Base-by-base conservation (phyloP, 2,329 filamentous ascomycete genomes). In the Colletotrichum sp. region DNA sequence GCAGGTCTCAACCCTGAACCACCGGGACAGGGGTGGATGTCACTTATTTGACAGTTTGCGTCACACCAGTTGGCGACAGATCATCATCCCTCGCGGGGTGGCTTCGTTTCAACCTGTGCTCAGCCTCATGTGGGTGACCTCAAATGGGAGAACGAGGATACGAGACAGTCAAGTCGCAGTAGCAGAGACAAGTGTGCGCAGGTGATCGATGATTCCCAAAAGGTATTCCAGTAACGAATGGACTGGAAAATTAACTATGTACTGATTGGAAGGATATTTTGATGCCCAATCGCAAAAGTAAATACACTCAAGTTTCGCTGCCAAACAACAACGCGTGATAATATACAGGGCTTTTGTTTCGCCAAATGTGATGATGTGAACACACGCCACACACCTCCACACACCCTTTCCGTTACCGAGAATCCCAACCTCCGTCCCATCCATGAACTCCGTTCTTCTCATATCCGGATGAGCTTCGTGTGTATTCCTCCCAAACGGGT, bases 301-400 rank as follows among this genome's bases (percentile, higher is more conserved):
- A 44, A 64, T 63, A 68, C 69, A 63, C 30, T 21, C 63, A 57
- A 68, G 55, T 52, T 28, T 68, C 63, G 73, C 69, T 64, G 63
- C 24, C 39, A 12, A 63, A 26, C 68, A 72, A 64, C 28, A 68
- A 75, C 57, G 62, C 69, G 67, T 62, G 59, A 71, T 68, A 68
- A 39, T 75, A 36, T 75, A 75, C 72, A 72, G 72, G 63, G 28
- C 55, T 63, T 67, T 72, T 32, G 10, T 55, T 72, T 64, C 52
- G 69, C 36, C 39, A n/a, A 34, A 18, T 26, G 39, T 36, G 21
- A 28, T 67, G 39, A 52, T 32, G 52, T 57, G 44, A 39, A 55
- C 65, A 32, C 60, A 36, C 12, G n/a, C 62, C 62, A 66, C 52
- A 34, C 63, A 10, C 13, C 57, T 26, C 18, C 34, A 26, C 30